phyloP scores from a whole-genome alignment of 257 asterid genomes.

The Orobanche coerulescens region DNA sequence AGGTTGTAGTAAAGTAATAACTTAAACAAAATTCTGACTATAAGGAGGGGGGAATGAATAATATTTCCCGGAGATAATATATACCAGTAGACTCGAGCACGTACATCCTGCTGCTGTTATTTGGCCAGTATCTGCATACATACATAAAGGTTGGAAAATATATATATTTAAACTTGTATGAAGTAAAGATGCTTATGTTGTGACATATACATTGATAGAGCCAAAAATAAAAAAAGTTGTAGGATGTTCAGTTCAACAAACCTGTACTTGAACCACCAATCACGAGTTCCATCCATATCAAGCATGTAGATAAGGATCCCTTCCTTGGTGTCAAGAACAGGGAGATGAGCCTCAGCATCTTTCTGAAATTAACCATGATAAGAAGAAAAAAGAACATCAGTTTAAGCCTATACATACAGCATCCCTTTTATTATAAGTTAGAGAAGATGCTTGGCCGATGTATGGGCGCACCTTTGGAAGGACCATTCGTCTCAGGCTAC shows the following conservation, averaged over 20 bases:
- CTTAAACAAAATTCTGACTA: neutral
- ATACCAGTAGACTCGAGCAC: conserved; percentile 53
- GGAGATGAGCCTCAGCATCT: conserved; percentile 47
- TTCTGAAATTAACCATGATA: conserved; percentile 25
- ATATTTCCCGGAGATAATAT: neutral
- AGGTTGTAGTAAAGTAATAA: neutral
- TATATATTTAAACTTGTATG: too few species aligned
- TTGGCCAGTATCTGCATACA: conserved; percentile 32
- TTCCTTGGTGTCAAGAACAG: conserved; percentile 40
- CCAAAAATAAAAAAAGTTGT: too few species aligned
- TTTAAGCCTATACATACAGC: too few species aligned
- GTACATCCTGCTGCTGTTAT: conserved; percentile 55
- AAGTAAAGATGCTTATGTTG: too few species aligned
- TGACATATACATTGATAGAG: too few species aligned
- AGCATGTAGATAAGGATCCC: conserved; percentile 38
- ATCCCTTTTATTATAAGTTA: too few species aligned
- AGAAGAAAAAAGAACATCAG: too few species aligned
- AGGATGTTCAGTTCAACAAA: too few species aligned
- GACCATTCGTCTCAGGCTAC: too few species aligned
- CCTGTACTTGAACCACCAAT: conserved; percentile 57
- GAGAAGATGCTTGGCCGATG: too few species aligned
- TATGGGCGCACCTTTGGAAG: too few species aligned
- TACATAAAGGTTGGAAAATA: neutral
- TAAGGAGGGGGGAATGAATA: neutral
- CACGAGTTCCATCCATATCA: conserved; percentile 51